These are phyloP conservation scores for Claviceps africana DNA, from an alignment of 2,329 filamentous ascomycete genomes.

Conservation along the genomic window DNA sequence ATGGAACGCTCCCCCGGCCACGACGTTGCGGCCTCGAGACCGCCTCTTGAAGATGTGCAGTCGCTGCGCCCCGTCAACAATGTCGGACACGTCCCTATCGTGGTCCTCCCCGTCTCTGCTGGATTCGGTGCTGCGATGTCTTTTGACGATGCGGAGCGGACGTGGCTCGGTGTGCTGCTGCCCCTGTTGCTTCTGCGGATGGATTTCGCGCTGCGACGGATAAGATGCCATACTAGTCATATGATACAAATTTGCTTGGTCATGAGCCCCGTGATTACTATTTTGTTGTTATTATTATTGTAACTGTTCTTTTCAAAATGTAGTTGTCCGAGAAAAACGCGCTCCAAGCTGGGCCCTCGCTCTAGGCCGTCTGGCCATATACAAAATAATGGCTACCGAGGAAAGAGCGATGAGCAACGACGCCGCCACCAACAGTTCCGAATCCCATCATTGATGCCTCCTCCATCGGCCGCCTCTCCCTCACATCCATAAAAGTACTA, in stretches of 20 bases:
- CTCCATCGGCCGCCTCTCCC: neutral
- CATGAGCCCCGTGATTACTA: neutral
- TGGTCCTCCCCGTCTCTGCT: neutral
- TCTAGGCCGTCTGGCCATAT: neutral
- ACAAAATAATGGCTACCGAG: neutral
- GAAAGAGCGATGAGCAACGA: conserved; percentile 3
- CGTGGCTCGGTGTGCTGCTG: conserved; percentile 19
- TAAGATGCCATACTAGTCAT: conserved; percentile 21
- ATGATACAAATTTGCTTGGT: neutral
- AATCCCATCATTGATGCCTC: neutral
- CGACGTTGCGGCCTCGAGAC: neutral
- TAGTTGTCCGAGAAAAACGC: neutral
- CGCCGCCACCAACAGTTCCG: neutral
- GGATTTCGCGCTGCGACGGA: neutral
- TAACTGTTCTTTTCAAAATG: neutral
- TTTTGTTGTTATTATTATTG: neutral
- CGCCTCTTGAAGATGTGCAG: conserved; percentile 8
- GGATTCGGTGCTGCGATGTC: conserved; percentile 5
- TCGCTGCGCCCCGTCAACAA: neutral
- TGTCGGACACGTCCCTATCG: conserved; percentile 1
- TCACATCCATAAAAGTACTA: neutral
- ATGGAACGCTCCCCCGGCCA: neutral
- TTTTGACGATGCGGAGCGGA: conserved; percentile 38
- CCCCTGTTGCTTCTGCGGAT: neutral
- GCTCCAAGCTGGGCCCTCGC: neutral